These are phyloP conservation scores for Ceratocystiopsis brevicomis DNA, from an alignment of 2,329 filamentous ascomycete species.

Conservation along the genomic window DNA sequence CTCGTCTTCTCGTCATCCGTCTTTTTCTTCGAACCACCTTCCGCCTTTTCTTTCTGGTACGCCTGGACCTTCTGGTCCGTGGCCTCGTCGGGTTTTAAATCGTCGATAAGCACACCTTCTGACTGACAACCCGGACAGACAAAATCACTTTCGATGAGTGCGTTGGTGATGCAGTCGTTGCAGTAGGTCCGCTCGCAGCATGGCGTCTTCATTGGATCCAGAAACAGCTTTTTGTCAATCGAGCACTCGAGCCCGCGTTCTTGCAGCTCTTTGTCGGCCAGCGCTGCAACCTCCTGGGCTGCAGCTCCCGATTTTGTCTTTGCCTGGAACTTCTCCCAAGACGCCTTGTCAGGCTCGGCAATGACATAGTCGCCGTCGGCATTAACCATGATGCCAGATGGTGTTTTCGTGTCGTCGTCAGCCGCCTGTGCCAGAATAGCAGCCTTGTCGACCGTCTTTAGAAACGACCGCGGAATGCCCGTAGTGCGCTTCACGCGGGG, in stretches of 20 bases:
- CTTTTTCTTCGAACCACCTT: conserved; percentile 16
- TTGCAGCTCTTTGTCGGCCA: conserved; percentile 70
- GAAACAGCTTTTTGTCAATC: conserved; percentile 94
- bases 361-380: conserved; percentile 95
- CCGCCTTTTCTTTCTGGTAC: conserved; percentile 42
- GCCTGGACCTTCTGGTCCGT: conserved; percentile 58
- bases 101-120: conserved; percentile 83
- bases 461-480: conserved; percentile 84
- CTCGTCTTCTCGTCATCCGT: conserved; percentile 8
- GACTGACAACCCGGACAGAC: conserved; percentile 81
- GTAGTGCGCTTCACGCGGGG: conserved; percentile 91
- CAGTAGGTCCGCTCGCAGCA: conserved; percentile 98
- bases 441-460: conserved; percentile 90
- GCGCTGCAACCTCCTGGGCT: conserved; percentile 56
- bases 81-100: conserved; percentile 69
- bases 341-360: conserved; percentile 82
- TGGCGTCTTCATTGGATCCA: conserved; percentile 96
- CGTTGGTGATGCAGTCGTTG: conserved; percentile 98
- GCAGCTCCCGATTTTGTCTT: conserved; percentile 76
- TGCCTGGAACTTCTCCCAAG: conserved; percentile 94
- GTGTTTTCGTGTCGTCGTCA: conserved; percentile 61
- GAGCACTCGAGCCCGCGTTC: conserved; percentile 80
- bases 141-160: conserved; percentile 95
- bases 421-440: conserved; percentile 53
- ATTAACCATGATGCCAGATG: conserved; percentile 89